Base-by-base conservation (phyloP, 371 early-diverging fungal species). In the Zopfochytrium polystomum region DNA sequence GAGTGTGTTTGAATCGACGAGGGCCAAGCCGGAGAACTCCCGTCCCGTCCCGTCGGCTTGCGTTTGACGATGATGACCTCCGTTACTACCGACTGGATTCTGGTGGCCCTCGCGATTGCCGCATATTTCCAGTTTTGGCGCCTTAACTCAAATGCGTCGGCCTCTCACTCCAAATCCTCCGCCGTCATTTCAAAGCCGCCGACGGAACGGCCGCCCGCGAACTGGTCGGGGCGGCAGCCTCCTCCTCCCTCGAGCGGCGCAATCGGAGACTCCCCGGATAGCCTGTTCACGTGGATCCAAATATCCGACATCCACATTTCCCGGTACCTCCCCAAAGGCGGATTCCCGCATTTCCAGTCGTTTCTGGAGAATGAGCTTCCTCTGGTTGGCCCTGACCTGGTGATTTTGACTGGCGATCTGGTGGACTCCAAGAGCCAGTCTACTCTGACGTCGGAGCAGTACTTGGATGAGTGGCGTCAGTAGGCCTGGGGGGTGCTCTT, bases 291-390 rank as follows among this genome's bases (percentile, higher is more conserved):
- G 42, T 48, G 42, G 47, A 31, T 63, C 30, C 60, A 92, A 83
- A 83, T 90, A 3, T 86, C 93, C 0, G 93, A 94, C 69, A 47
- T 93, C 3, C 95, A 93, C 70, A 81, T 94, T 52, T 90, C 89
- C 55, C 80, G 83, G 44, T 89, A 76, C 72, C 64, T 76, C 42
- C 68, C 75, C 2, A 62, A 70, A 44, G 90, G 91, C 32, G 89
- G 90, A 15, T 77, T 87, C 1, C 66, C 77, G 11, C 89, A 90
- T 68, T 83, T 92, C 65, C 67, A 84, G 60, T 81, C 86, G 58
- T 91, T 93, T 66, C 74, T 93, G 32, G 76, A 80, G 11, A 2
- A 26, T 18, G 73, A 72, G 42, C 53, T 80, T 26, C 73, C 77
- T 6, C 27, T 63, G 11, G 64, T 80, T 27, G 65, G 63, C 0